These are phyloP conservation scores for Sechiopsis laciniata DNA, from an alignment of 306 rosid genomes.

Conservation along the genomic window DNA sequence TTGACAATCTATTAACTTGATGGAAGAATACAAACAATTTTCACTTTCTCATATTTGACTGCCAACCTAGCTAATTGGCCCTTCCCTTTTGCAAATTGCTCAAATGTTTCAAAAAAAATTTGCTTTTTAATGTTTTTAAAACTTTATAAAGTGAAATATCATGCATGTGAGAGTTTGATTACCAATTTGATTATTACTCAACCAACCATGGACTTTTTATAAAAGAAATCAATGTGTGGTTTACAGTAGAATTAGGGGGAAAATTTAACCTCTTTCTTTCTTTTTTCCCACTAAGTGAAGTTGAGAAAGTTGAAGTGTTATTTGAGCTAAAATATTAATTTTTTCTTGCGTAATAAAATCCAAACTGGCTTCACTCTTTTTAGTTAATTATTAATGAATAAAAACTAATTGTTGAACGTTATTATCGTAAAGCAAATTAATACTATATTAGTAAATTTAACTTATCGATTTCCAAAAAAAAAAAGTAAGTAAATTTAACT, in stretches of 20 bases:
- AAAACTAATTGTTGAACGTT: too few species aligned
- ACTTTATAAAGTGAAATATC: background rate
- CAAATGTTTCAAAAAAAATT: background rate
- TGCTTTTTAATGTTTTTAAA: background rate
- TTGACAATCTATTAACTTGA: conserved; percentile 11
- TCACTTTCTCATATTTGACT: conserved; percentile 19
- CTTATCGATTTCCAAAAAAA: too few species aligned
- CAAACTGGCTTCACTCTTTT: too few species aligned
- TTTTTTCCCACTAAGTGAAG: too few species aligned
- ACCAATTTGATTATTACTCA: conserved; percentile 1
- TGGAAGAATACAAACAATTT: conserved; percentile 15
- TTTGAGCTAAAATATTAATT: too few species aligned
- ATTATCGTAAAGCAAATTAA: too few species aligned
- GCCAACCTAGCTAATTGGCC: background rate
- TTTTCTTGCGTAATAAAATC: too few species aligned
- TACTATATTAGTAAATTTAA: too few species aligned
- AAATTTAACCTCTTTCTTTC: too few species aligned
- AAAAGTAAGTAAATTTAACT: too few species aligned
- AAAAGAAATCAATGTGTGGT: background rate
- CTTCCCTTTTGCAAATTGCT: background rate
- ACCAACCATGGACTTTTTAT: background rate
- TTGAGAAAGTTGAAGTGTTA: too few species aligned
- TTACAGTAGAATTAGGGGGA: background rate
- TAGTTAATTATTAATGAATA: too few species aligned
- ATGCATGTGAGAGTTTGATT: background rate